Conservation (phyloP, 352 stramenopile species). For the Blastocystis hominis region DNA sequence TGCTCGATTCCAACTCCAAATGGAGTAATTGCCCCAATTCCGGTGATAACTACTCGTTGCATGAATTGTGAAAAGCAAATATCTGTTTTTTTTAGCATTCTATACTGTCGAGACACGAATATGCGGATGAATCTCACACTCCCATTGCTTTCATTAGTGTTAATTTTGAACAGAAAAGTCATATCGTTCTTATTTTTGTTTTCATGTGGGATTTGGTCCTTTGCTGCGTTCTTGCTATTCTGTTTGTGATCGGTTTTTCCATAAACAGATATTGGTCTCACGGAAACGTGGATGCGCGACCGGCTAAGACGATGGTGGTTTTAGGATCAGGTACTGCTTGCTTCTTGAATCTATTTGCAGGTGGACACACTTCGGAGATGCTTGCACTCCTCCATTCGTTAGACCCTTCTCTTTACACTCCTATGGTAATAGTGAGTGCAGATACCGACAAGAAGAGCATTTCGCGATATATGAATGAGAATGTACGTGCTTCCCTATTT, state of each 20-base stretch:
- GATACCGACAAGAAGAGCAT: conserved; percentile 59
- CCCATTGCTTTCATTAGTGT: not conserved
- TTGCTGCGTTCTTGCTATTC: not conserved
- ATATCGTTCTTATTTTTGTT: conserved; percentile 25
- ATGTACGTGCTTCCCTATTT: conserved; percentile 68
- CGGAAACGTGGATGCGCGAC: not conserved
- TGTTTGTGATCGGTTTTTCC: conserved; percentile 7
- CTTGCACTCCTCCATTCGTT: conserved; percentile 79
- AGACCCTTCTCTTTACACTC: conserved; percentile 70
- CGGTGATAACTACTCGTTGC: conserved; percentile 79
- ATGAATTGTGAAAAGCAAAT: not conserved
- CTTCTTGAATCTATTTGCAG: not conserved
- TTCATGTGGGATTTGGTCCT: not conserved
- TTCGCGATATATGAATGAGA: conserved; percentile 58
- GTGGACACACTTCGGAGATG: conserved; percentile 86
- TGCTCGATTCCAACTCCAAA: conserved; percentile 73
- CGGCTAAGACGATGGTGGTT: conserved; percentile 46
- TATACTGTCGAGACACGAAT: not conserved
- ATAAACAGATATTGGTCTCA: not conserved
- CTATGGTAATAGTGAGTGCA: conserved; percentile 79
- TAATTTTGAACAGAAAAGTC: not conserved
- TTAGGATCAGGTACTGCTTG: conserved; percentile 59
- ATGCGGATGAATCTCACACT: not conserved
- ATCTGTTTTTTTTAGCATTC: not conserved
- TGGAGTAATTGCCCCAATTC: conserved; percentile 77